These are phyloP conservation scores for Diaporthe ampelina DNA, from an alignment of 2,329 filamentous ascomycete species.

Conservation along the genomic window DNA sequence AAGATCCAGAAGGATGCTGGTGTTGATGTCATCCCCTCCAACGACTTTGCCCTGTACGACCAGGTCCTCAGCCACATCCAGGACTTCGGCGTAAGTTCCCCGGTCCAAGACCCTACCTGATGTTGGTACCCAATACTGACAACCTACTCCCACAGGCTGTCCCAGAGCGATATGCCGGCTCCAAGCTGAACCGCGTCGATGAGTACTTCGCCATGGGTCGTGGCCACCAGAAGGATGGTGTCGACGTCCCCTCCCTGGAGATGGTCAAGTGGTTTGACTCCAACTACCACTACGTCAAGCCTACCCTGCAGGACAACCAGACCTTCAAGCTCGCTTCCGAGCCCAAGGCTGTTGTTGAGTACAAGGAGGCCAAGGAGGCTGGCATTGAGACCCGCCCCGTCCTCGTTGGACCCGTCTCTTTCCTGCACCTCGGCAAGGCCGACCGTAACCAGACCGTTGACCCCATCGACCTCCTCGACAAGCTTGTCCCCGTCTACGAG, in stretches of 20 bases:
- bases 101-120: not conserved
- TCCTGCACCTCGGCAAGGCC: conserved; percentile 97
- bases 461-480: conserved; percentile 93
- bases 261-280: conserved; percentile 99
- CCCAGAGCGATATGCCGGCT: conserved; percentile 92
- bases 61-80: conserved; percentile 98
- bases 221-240: conserved; percentile 94
- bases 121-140: conserved; percentile 37
- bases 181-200: conserved; percentile 89
- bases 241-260: conserved; percentile 95
- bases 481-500: conserved; percentile 94
- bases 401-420: conserved; percentile 94
- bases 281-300: conserved; percentile 99
- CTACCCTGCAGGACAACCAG: conserved; percentile 96
- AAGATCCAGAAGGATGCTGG: conserved; percentile 99
- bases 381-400: conserved; percentile 94
- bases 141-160: conserved; percentile 71
- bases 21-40: conserved; percentile 98
- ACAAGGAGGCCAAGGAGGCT: conserved; percentile 97
- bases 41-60: conserved; percentile 99
- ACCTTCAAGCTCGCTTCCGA: conserved; percentile 88
- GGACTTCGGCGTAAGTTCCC: conserved; percentile 85
- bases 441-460: conserved; percentile 94
- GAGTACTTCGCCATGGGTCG: conserved; percentile 99
- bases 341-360: conserved; percentile 95